Evolutionary conservation across 192 early-diverging fungal genomes (phyloP), one percentile per base, ranked within the genome.

Genomic region (Backusella morwellensis): DNA sequence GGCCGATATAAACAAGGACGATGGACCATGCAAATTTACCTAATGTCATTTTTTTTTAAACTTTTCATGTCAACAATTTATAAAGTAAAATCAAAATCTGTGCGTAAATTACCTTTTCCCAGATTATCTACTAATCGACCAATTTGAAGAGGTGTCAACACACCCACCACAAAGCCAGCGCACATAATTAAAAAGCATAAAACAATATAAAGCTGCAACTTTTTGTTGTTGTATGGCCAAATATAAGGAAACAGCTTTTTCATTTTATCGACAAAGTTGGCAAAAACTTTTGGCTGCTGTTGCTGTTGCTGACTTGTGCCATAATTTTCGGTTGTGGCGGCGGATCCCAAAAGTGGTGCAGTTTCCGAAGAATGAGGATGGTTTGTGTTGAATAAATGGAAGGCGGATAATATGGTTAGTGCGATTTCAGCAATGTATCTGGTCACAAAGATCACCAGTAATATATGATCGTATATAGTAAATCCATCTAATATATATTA

Each of bases 101-200:
- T 21, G 23, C 36, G 11, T 63, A 38, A 63, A 36, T 44, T 42
- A 35, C 70, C 72, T 44, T 73, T 19, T n/a, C 74, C 69, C 66
- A 97, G 83, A 2, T 82, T 82, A 66, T 96, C 91, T 5, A 98
- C 90, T n/a, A 99, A 87, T 19, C 77, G 68, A 80, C 95, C 95
- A 77, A 96, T 94, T 84, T 95, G 92, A 54, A 90, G 71, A 8
- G 97, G 96, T 14, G 94, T 94, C 17, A 96, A 86, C 23, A 95
- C 83, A 78, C 98, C 97, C 77, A 98, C 88, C 21, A 92, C 35
- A 54, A 92, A 88, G 0, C 91, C 93, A 7, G 84, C 47, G 6
- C 81, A 68, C 52, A 99, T 85, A 19, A 94, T 78, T 2, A 86
- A 47, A 77, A 96, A 86, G 69, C 93, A 95, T 17, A 88, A 52